phyloP scores from a whole-genome alignment of 371 early-diverging fungal species.

The Amoeboaphelidium occidentale region DNA sequence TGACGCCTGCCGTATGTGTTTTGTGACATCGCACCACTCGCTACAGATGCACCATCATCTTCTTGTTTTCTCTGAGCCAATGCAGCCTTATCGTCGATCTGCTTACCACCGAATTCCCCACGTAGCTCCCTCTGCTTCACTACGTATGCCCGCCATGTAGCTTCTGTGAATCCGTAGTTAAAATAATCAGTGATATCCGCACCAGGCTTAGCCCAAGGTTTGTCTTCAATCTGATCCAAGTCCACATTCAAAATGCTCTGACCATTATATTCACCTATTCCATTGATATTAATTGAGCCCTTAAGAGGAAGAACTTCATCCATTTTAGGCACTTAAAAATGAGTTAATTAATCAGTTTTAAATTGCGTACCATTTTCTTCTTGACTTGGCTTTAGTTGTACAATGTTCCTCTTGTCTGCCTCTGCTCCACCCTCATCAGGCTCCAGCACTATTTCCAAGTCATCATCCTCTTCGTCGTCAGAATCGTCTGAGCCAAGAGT shows the following conservation, averaged over 20 bases:
- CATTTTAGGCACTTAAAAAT: background rate
- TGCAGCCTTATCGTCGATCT: background rate
- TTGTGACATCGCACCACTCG: too few species aligned
- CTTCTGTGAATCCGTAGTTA: constrained; percentile 94
- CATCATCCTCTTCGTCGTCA: background rate
- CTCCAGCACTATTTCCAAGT: background rate
- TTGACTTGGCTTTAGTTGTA: background rate
- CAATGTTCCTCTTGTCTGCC: background rate
- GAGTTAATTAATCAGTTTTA: background rate
- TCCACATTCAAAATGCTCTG: background rate
- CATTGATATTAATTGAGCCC: background rate
- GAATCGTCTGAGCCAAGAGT: background rate
- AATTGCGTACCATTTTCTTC: background rate
- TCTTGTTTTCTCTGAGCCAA: too few species aligned
- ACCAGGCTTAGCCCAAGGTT: constrained; percentile 4
- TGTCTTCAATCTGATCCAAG: background rate
- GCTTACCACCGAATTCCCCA: constrained; percentile 16
- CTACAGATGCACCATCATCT: too few species aligned
- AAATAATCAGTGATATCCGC: constrained; percentile 95
- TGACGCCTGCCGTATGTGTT: too few species aligned
- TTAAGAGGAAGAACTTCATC: background rate
- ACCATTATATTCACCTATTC: background rate
- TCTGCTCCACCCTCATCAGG: background rate
- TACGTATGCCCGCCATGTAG: constrained; percentile 76
- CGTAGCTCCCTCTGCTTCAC: constrained; percentile 61